Conservation (phyloP, 2,329 filamentous ascomycete genomes). For the Xylariaceae sp. region DNA sequence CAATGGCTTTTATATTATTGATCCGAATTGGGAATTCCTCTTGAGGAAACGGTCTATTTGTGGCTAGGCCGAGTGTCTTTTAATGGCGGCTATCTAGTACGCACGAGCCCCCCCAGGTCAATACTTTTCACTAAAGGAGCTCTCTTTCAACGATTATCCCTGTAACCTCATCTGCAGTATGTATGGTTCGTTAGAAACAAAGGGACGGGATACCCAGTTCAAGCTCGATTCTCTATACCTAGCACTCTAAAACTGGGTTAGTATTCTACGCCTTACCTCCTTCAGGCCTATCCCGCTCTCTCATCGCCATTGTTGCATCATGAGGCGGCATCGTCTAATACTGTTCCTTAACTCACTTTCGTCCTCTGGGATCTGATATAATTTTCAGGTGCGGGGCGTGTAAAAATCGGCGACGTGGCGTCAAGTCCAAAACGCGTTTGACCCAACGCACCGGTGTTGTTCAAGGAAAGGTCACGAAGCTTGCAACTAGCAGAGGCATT, state of each 20-base stretch:
- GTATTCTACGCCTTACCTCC: too few relatives aligned
- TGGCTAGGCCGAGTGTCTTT: conserved; percentile 9
- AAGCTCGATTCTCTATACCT: too few relatives aligned
- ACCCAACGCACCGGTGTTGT: neutral
- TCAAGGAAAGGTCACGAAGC: neutral
- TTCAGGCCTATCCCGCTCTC: too few relatives aligned
- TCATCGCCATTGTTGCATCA: too few relatives aligned
- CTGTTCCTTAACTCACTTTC: neutral
- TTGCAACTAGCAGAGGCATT: neutral
- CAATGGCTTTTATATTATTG: too few relatives aligned
- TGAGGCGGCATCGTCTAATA: neutral
- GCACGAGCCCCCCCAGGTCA: neutral
- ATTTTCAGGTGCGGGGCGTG: too few relatives aligned
- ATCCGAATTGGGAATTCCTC: too few relatives aligned
- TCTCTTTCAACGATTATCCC: conserved; percentile 4
- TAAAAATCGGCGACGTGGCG: neutral
- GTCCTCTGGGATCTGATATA: neutral
- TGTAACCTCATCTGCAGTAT: neutral
- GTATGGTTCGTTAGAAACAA: neutral
- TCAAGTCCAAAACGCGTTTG: neutral
- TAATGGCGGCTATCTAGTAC: too few relatives aligned
- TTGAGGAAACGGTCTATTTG: conserved; percentile 6
- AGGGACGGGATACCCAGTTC: too few relatives aligned
- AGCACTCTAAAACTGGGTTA: too few relatives aligned
- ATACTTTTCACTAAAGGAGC: conserved; percentile 1